Percentiles rank a stretch among this genome's conserved stretches.
Conservation (phyloP, 2,329 filamentous ascomycete genomes). For the Plenodomus biglobosus region DNA sequence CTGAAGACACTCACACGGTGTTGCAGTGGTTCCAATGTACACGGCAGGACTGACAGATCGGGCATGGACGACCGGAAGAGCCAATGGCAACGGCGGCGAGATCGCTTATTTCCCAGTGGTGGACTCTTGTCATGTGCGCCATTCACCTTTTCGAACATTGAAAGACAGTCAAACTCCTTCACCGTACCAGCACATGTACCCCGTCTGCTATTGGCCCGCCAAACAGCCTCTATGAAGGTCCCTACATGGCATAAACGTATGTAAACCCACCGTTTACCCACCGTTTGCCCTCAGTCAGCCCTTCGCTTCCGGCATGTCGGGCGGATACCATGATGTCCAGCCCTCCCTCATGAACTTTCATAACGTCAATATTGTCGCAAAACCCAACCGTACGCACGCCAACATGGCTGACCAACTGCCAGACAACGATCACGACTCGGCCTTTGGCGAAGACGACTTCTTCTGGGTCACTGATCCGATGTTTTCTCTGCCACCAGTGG, state of each 20-base stretch:
- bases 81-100: neutral
- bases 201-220: neutral
- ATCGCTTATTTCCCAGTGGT: neutral
- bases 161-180: neutral
- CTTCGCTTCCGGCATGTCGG: neutral
- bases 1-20: neutral
- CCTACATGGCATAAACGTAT: neutral
- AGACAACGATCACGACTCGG: slow-evolving; percentile 37
- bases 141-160: neutral
- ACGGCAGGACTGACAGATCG: neutral
- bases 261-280: neutral
- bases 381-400: slow-evolving; percentile 3
- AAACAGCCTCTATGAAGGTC: neutral
- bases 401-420: slow-evolving; percentile 33
- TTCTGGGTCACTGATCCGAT: slow-evolving; percentile 29
- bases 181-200: neutral
- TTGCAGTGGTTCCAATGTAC: neutral
- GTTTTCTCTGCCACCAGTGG: slow-evolving; percentile 30
- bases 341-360: neutral
- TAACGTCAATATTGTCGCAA: neutral
- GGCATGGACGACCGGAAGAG: neutral
- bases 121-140: neutral
- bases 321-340: neutral
- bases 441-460: slow-evolving; percentile 36
- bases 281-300: neutral